These are phyloP conservation scores for Botrytis fabae DNA, from an alignment of 2,329 filamentous ascomycete species.

Conservation along the genomic window DNA sequence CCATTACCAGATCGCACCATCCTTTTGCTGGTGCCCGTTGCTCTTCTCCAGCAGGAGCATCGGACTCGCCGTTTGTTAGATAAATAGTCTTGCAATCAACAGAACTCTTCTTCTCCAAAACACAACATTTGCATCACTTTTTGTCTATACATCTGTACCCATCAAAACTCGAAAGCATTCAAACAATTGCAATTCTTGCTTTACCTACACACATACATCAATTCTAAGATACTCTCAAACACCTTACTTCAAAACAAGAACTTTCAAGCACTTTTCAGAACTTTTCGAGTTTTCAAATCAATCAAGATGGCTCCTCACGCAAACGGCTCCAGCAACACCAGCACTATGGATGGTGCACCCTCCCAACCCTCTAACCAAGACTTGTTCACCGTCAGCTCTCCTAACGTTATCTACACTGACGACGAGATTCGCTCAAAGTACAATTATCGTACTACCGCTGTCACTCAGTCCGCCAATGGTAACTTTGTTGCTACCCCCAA, in stretches of 20 bases:
- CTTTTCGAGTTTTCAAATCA: slow-evolving; percentile 36
- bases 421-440: slow-evolving; percentile 89
- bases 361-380: slow-evolving; percentile 48
- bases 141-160: slow-evolving; percentile 20
- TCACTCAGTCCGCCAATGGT: slow-evolving; percentile 67
- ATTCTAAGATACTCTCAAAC: slow-evolving; percentile 12
- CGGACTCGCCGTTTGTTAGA: slow-evolving; percentile 61
- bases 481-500: slow-evolving; percentile 81
- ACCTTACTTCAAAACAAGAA: slow-evolving; percentile 22
- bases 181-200: slow-evolving; percentile 24
- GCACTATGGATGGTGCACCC: slow-evolving; percentile 56
- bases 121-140: slow-evolving; percentile 22
- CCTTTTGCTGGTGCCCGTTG: slow-evolving; percentile 96
- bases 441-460: slow-evolving; percentile 90
- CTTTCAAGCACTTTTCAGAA: slow-evolving; percentile 21
- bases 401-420: slow-evolving; percentile 90
- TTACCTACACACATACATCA: slow-evolving; percentile 23
- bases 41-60: slow-evolving; percentile 83
- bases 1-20: slow-evolving; percentile 72
- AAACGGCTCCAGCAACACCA: slow-evolving; percentile 57
- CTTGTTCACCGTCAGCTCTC: slow-evolving; percentile 85
- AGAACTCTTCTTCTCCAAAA: slow-evolving; percentile 21
- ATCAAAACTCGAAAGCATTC: slow-evolving; percentile 32
- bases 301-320: slow-evolving; percentile 90
- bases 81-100: slow-evolving; percentile 45